Conservation (phyloP, 2,329 filamentous ascomycete species). For the Diplodia seriata region DNA sequence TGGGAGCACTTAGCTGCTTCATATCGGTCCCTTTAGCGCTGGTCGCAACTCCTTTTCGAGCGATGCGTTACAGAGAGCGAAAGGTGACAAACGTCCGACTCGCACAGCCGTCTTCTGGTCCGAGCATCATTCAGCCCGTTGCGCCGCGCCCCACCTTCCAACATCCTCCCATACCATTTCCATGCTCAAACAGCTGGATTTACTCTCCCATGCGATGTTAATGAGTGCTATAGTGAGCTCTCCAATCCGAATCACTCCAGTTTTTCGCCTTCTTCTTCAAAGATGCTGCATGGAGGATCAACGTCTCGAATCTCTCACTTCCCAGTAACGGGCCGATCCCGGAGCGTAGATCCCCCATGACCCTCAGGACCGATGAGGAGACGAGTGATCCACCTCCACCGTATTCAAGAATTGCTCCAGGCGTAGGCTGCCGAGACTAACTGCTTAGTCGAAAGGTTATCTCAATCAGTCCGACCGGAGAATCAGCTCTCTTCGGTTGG, state of each 20-base stretch:
- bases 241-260: too few species aligned
- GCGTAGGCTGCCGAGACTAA: neutral
- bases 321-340: neutral
- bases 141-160: neutral
- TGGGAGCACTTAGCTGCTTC: neutral
- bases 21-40: neutral
- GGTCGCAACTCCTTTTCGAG: neutral
- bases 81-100: slow-evolving; percentile 3
- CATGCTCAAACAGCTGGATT: neutral
- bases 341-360: neutral
- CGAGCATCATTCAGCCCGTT: neutral
- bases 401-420: neutral
- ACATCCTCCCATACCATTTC: neutral
- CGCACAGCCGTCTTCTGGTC: slow-evolving; percentile 7
- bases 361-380: neutral
- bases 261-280: neutral
- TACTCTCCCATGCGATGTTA: neutral
- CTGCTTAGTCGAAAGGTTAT: neutral
- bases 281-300: neutral
- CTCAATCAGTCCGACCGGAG: neutral
- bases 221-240: neutral
- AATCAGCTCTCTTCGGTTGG: neutral
- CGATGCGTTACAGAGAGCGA: slow-evolving; percentile 16
- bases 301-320: neutral
- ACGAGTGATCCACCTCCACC: neutral